phyloP scores from a whole-genome alignment of 257 asterid genomes.

The Solanum virginianum region DNA sequence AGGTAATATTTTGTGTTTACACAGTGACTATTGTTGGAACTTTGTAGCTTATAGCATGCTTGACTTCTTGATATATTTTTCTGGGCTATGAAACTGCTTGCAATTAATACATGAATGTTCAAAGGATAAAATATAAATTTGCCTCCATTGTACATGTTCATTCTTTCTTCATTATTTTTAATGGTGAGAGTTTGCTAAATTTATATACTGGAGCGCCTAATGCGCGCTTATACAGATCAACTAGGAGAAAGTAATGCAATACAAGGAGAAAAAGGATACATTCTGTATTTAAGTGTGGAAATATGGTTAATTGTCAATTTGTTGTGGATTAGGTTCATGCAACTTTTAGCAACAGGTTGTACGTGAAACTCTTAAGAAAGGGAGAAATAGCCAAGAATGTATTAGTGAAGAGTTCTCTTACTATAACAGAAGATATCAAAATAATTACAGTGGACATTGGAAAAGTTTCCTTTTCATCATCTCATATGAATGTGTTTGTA shows the following conservation, averaged over 20 bases:
- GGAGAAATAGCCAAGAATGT: background rate
- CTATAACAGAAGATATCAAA: background rate
- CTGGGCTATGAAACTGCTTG: background rate
- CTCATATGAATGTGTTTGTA: background rate
- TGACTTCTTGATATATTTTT: background rate
- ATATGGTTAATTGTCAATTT: background rate
- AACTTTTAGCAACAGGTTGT: background rate
- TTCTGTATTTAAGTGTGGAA: background rate
- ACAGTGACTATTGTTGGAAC: background rate
- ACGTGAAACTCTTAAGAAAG: background rate
- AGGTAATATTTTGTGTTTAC: background rate
- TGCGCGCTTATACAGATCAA: background rate
- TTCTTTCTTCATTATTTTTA: background rate
- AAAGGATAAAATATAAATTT: background rate
- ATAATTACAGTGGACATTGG: background rate
- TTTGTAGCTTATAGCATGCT: background rate
- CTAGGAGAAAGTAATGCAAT: background rate
- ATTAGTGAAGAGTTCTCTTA: background rate
- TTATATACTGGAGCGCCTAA: background rate
- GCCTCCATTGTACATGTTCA: background rate
- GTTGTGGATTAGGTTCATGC: background rate
- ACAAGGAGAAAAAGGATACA: background rate
- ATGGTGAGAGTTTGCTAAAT: background rate
- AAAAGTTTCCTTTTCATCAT: background rate
- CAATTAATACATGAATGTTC: background rate